phyloP scores from a whole-genome alignment of 352 stramenopile species.

The Thalassiosira oceanica region DNA sequence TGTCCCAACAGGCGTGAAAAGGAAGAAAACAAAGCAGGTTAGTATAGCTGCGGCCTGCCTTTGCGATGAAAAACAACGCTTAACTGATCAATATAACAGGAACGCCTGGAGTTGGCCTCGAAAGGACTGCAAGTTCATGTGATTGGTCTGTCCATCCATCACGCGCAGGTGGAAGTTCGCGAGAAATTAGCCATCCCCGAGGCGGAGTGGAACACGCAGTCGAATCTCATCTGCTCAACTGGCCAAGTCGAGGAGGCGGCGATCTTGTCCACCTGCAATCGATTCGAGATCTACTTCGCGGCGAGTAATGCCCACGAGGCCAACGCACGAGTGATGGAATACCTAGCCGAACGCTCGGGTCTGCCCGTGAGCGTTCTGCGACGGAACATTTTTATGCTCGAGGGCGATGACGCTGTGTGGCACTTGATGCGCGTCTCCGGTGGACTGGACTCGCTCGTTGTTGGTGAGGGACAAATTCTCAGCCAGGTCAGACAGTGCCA shows the following conservation, averaged over 20 bases:
- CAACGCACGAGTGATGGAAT: slow-evolving; percentile 82
- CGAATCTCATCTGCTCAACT: slow-evolving; percentile 71
- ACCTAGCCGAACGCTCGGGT: slow-evolving; percentile 75
- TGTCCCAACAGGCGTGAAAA: slow-evolving; percentile 3
- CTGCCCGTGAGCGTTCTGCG: slow-evolving; percentile 79
- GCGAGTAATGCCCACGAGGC: slow-evolving; percentile 78
- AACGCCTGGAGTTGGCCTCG: slow-evolving; percentile 76
- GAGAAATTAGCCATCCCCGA: slow-evolving; percentile 88
- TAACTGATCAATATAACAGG: slow-evolving; percentile 39
- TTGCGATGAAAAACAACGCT: neutral
- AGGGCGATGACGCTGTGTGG: slow-evolving; percentile 84
- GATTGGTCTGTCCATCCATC: slow-evolving; percentile 86
- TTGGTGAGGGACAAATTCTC: slow-evolving; percentile 88
- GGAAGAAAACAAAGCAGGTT: slow-evolving; percentile 52
- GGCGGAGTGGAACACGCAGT: slow-evolving; percentile 83
- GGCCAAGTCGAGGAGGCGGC: slow-evolving; percentile 76
- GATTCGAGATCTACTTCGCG: slow-evolving; percentile 89
- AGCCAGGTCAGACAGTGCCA: slow-evolving; percentile 86
- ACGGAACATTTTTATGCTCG: slow-evolving; percentile 86
- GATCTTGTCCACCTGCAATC: slow-evolving; percentile 87
- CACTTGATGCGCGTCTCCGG: slow-evolving; percentile 86
- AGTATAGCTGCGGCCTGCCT: slow-evolving; percentile 1
- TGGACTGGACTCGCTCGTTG: slow-evolving; percentile 85
- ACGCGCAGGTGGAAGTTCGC: slow-evolving; percentile 84
- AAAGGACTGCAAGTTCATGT: slow-evolving; percentile 86